Evolutionary conservation across 192 early-diverging fungal genomes (phyloP), one percentile per base, ranked within the genome.

Genomic region (Umbelopsis vinacea): DNA sequence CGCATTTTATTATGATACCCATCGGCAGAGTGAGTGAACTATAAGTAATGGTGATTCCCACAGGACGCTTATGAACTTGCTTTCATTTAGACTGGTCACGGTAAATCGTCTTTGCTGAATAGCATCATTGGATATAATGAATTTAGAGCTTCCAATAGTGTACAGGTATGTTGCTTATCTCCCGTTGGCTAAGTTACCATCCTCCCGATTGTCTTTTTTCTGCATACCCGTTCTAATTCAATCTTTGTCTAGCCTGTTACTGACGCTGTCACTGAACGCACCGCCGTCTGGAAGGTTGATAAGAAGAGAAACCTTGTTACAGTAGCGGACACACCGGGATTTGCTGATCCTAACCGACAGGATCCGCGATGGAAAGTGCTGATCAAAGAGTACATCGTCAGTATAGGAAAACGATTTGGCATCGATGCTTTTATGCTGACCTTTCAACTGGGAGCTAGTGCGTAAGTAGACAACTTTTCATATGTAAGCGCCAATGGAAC

Each of bases 41-140:
- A 7, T 37, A 67, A 38, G 3, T 9, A 47, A 46, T 17, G 23
- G 14, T 14, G 29, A 33, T 40, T 8, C 35, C 29, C 21, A 33
- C 9, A 15, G 7, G 15, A 19, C 52, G 21, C 26, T 63, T 4
- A 52, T 54, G 52, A 53, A 43, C 12, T 75, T 60, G 68, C 11
- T 46, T 46, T 24, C 1, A 19, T 8, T 8, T 45, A 76, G 75
- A 76, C 75, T 5, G 75, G 75, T 38, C 57, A 70, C 35, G 75
- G 75, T 24, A 76, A 76, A 67, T 76, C 75, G 4, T 71, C 69
- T 14, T 71, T 76, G 23, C 45, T 76, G 9, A 76, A 76, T 52
- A 52, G 57, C 9, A 67, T 76, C 12, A 66, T 76, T 33, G 75
- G 70, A 17, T 71, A 66, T 45, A 19, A 46, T 8, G 46, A 67